phyloP scores from a whole-genome alignment of 2,329 filamentous ascomycete genomes.

The Trichoderma atroviride region DNA sequence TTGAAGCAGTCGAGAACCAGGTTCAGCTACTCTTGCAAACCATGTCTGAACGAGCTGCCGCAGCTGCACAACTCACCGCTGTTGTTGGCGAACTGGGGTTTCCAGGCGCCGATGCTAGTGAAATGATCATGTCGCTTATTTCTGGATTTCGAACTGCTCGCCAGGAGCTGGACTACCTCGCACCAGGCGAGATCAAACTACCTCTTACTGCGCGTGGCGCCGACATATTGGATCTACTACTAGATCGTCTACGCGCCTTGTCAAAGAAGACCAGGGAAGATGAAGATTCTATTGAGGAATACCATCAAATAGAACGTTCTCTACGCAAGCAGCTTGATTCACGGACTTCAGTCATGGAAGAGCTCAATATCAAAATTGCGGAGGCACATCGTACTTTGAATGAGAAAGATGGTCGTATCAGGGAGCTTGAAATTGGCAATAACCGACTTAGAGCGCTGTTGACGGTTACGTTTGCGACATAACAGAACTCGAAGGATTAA shows the following conservation, averaged over 20 bases:
- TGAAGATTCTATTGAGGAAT: conserved; percentile 62
- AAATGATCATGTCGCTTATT: conserved; percentile 53
- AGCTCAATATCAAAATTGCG: conserved; percentile 47
- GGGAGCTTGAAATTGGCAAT: conserved; percentile 54
- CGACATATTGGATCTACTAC: conserved; percentile 58
- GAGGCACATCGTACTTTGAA: conserved; percentile 40
- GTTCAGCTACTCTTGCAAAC: conserved; percentile 48
- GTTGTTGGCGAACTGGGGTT: conserved; percentile 57
- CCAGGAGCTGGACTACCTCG: conserved; percentile 64
- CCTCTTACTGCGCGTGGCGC: conserved; percentile 57
- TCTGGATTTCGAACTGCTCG: conserved; percentile 58
- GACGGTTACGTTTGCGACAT: conserved; percentile 59
- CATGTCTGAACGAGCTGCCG: conserved; percentile 53
- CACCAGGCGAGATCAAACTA: conserved; percentile 59
- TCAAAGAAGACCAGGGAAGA: conserved; percentile 50
- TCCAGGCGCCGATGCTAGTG: conserved; percentile 48
- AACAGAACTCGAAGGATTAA: conserved; percentile 54
- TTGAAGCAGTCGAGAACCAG: conserved; percentile 45
- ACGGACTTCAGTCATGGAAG: conserved; percentile 55
- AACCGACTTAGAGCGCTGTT: conserved; percentile 54
- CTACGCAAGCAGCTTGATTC: conserved; percentile 60
- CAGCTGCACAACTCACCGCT: conserved; percentile 48
- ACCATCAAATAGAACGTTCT: conserved; percentile 58
- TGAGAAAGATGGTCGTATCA: conserved; percentile 45
- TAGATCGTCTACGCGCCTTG: conserved; percentile 54